These are phyloP conservation scores for Saccharomycopsis capsularis DNA, from an alignment of 805 yeast species.

Conservation along the genomic window DNA sequence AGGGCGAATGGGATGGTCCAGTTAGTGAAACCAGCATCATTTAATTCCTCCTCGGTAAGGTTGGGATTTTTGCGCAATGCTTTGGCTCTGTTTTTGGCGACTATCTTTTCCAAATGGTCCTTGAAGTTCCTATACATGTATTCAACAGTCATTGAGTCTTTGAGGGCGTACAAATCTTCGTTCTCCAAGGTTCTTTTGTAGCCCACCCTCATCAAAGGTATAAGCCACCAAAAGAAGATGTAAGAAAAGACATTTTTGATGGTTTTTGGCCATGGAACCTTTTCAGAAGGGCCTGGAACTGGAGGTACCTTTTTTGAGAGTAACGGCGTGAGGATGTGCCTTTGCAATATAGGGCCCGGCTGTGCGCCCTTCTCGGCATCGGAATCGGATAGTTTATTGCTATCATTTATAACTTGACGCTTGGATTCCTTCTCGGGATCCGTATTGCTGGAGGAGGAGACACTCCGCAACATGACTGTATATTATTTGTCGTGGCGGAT, in stretches of 20 bases:
- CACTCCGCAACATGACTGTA: not conserved
- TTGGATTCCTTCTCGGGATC: not conserved
- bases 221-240: slow-evolving; percentile 60
- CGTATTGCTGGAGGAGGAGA: not conserved
- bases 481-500: not conserved
- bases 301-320: slow-evolving; percentile 33
- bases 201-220: slow-evolving; percentile 57
- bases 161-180: slow-evolving; percentile 48
- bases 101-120: slow-evolving; percentile 28
- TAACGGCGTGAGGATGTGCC: slow-evolving; percentile 17
- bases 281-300: slow-evolving; percentile 31
- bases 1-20: slow-evolving; percentile 37
- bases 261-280: slow-evolving; percentile 39
- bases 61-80: slow-evolving; percentile 31
- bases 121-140: slow-evolving; percentile 34
- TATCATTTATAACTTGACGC: too few relatives aligned
- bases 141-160: slow-evolving; percentile 38
- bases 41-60: slow-evolving; percentile 34
- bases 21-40: slow-evolving; percentile 30
- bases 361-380: not conserved
- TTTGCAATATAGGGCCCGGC: slow-evolving; percentile 3
- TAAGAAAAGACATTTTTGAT: slow-evolving; percentile 33
- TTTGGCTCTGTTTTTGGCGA: slow-evolving; percentile 29
- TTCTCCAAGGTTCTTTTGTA: slow-evolving; percentile 66
- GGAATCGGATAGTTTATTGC: too few relatives aligned